Conservation (phyloP, 164 flowering plant genomes). For the Kalanchoe fedtschenkoi region DNA sequence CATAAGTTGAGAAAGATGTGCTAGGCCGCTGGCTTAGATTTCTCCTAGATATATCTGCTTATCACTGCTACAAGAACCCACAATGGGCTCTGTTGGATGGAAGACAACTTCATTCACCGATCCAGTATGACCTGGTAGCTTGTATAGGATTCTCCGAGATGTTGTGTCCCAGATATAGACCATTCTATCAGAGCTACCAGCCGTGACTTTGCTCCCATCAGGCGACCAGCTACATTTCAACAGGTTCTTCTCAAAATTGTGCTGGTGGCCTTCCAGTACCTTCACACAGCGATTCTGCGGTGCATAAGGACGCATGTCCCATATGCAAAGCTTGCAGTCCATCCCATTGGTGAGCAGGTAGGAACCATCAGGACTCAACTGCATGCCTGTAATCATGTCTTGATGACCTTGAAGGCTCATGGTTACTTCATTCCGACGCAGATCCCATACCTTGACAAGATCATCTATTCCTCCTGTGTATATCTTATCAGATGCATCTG, state of each 20-base stretch:
- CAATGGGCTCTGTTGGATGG: slow-evolving; percentile 82
- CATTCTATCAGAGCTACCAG: slow-evolving; percentile 95
- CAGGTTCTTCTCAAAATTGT: slow-evolving; percentile 92
- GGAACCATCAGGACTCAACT: slow-evolving; percentile 97
- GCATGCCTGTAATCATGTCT: slow-evolving; percentile 90
- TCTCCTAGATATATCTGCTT: slow-evolving; percentile 91
- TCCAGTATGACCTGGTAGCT: slow-evolving; percentile 97
- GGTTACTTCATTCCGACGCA: slow-evolving; percentile 74
- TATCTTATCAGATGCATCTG: slow-evolving; percentile 94
- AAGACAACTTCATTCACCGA: slow-evolving; percentile 83
- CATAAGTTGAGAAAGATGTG: too few species aligned
- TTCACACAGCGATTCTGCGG: slow-evolving; percentile 94
- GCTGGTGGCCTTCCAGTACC: slow-evolving; percentile 85
- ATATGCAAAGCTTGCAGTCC: slow-evolving; percentile 88
- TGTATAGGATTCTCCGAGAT: slow-evolving; percentile 69
- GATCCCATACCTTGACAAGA: slow-evolving; percentile 90
- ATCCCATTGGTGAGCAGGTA: slow-evolving; percentile 89
- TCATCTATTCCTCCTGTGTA: slow-evolving; percentile 90
- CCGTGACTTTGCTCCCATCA: slow-evolving; percentile 93
- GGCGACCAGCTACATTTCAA: slow-evolving; percentile 96
- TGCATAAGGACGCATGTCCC: slow-evolving; percentile 99
- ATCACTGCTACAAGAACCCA: slow-evolving; percentile 92
- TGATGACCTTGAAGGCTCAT: slow-evolving; percentile 94
- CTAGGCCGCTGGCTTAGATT: slow-evolving; percentile 29
- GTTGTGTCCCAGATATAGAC: slow-evolving; percentile 96